Evolutionary conservation across 805 yeast species (phyloP).

Genomic region (Lipomyces sp.): DNA sequence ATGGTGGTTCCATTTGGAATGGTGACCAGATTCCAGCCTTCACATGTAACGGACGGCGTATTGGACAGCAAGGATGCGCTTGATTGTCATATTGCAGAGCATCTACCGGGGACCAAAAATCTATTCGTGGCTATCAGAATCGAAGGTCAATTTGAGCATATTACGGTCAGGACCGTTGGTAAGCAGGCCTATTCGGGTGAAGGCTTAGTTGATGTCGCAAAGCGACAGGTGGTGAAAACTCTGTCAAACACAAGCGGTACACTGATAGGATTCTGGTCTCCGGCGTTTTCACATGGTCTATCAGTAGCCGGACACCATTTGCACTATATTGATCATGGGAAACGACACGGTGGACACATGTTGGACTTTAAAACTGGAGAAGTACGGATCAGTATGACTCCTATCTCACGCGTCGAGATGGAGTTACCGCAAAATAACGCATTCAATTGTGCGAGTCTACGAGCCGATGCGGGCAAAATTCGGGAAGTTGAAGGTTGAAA

Average conservation of each 20-base stretch:
- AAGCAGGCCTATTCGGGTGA: not conserved
- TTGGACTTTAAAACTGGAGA: not conserved
- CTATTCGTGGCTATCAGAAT: not conserved
- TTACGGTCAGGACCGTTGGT: not conserved
- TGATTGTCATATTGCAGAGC: not conserved
- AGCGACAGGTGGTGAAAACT: not conserved
- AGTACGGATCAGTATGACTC: not conserved
- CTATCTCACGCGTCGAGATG: not conserved
- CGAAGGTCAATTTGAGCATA: not conserved
- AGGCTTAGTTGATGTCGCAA: not conserved
- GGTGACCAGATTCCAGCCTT: slow-evolving; percentile 1
- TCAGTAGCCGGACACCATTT: slow-evolving; percentile 1
- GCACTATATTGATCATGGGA: not conserved
- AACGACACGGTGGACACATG: not conserved
- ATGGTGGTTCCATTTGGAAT: slow-evolving; percentile 1
- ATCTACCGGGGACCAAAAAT: not conserved
- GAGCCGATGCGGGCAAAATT: not conserved
- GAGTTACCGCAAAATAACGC: not conserved
- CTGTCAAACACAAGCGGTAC: not conserved
- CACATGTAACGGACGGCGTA: not conserved
- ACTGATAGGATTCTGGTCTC: not conserved
- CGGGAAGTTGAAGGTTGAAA: not conserved
- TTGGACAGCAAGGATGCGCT: not conserved
- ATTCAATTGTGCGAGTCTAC: not conserved
- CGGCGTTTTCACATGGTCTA: not conserved